These are phyloP conservation scores for Entamoeba invadens DNA, from an alignment of 208 protist species.

Conservation along the genomic window DNA sequence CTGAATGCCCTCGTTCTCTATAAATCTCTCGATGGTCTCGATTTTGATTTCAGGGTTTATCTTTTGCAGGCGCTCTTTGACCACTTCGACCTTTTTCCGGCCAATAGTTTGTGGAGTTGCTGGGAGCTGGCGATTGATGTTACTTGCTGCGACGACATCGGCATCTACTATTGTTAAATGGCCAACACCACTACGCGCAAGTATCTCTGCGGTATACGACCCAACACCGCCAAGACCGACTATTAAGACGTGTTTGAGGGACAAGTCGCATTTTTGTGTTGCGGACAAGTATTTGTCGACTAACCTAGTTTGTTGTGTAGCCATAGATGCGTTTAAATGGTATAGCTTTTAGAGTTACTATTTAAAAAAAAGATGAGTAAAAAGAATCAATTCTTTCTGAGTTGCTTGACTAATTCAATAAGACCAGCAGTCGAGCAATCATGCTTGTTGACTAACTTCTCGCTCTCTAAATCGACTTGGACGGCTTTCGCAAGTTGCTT, in stretches of 20 bases:
- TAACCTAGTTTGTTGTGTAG: too few relatives aligned
- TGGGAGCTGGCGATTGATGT: constrained; percentile 20
- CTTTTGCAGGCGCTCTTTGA: constrained; percentile 20
- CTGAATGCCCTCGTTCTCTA: constrained; percentile 20
- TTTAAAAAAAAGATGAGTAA: neutral
- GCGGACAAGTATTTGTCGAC: too few relatives aligned
- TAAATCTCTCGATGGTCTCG: constrained; percentile 24
- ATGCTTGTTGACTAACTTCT: constrained; percentile 47
- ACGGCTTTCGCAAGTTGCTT: constrained; percentile 83
- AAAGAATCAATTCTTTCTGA: neutral
- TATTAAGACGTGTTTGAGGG: constrained; percentile 6
- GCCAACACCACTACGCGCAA: constrained; percentile 34
- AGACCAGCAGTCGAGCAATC: constrained; percentile 75
- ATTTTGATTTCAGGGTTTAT: constrained; percentile 31
- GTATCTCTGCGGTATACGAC: constrained; percentile 24
- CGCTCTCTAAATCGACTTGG: constrained; percentile 60
- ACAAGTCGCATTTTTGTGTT: too few relatives aligned
- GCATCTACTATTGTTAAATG: constrained; percentile 37
- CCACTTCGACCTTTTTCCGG: constrained; percentile 23
- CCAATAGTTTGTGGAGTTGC: constrained; percentile 33
- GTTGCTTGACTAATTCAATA: constrained; percentile 70
- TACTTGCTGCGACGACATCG: constrained; percentile 18
- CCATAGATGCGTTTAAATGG: too few relatives aligned
- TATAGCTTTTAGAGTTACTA: too few relatives aligned
- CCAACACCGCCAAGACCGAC: constrained; percentile 41